These are phyloP conservation scores for Plectosphaerella sp. DNA, from an alignment of 2,329 filamentous ascomycete species.

Conservation along the genomic window DNA sequence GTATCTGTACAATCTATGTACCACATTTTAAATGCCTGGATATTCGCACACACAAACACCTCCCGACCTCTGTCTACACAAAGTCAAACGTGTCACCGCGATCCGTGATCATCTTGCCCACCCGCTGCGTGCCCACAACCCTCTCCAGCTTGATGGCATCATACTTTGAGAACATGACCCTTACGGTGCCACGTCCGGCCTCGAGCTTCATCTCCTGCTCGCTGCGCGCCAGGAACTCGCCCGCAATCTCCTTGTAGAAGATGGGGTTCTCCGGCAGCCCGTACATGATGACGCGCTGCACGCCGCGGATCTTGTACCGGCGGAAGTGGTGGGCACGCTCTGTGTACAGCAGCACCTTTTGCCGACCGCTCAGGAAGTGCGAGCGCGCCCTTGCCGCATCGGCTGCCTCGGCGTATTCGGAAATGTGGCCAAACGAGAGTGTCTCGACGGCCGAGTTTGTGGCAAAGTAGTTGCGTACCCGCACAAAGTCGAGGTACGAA, in stretches of 20 bases:
- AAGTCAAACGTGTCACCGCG: conserved; percentile 93
- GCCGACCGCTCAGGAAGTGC: conserved; percentile 79
- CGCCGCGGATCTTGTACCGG: conserved; percentile 77
- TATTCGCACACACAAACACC: not conserved
- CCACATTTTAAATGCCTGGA: not conserved
- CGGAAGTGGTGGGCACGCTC: conserved; percentile 97
- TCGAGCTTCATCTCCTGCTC: conserved; percentile 51
- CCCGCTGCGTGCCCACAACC: conserved; percentile 75
- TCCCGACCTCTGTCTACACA: conserved; percentile 46
- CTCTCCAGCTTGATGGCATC: conserved; percentile 87
- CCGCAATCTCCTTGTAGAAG: conserved; percentile 75
- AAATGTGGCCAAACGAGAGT: conserved; percentile 74
- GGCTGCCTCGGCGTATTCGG: conserved; percentile 77
- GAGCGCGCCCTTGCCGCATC: conserved; percentile 81
- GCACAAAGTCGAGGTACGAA: conserved; percentile 91
- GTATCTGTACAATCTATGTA: conserved; percentile 4
- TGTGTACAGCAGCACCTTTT: conserved; percentile 83
- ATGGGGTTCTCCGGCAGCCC: conserved; percentile 81
- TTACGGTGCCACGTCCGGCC: conserved; percentile 55
- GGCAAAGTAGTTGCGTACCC: conserved; percentile 87
- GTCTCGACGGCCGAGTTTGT: conserved; percentile 54
- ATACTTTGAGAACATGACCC: conserved; percentile 77
- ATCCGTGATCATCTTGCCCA: conserved; percentile 79
- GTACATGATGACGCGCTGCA: conserved; percentile 83
- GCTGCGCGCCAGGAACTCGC: conserved; percentile 59